These are phyloP conservation scores for Phytophthora nicotianae DNA, from an alignment of 352 stramenopile species.

Conservation along the genomic window DNA sequence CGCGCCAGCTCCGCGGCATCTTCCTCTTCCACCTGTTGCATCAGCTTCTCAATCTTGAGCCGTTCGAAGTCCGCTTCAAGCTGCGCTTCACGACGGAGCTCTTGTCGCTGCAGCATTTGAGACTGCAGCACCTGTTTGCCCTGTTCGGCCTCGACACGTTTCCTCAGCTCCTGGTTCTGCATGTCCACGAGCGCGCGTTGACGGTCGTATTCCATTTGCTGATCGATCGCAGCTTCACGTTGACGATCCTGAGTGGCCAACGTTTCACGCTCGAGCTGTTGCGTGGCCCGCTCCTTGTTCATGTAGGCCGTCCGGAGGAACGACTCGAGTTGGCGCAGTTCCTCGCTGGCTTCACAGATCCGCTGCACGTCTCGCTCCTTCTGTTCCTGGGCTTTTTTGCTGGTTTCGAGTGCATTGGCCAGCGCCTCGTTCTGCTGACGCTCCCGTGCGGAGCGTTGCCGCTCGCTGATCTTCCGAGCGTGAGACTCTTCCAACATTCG, in stretches of 20 bases:
- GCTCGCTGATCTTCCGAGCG: constrained; percentile 14
- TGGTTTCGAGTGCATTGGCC: constrained; percentile 70
- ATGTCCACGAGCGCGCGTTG: constrained; percentile 78
- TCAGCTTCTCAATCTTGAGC: constrained; percentile 84
- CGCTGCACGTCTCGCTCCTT: constrained; percentile 88
- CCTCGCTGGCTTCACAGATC: constrained; percentile 91
- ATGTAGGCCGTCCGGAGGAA: constrained; percentile 94
- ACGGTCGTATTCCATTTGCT: constrained; percentile 93
- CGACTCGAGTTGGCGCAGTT: constrained; percentile 89
- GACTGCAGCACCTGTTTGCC: constrained; percentile 70
- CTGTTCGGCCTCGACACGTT: constrained; percentile 71
- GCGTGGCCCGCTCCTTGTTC: constrained; percentile 91
- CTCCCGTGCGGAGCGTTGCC: constrained; percentile 43
- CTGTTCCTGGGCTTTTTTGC: constrained; percentile 66
- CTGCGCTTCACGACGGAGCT: constrained; percentile 67
- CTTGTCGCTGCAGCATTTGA: constrained; percentile 74
- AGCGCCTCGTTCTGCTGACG: constrained; percentile 78
- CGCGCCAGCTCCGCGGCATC: constrained; percentile 78
- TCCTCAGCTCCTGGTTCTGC: constrained; percentile 59
- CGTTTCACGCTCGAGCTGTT: constrained; percentile 90
- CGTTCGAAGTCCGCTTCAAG: constrained; percentile 78
- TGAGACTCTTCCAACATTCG: constrained; percentile 66
- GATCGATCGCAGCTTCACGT: constrained; percentile 88
- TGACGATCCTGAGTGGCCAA: constrained; percentile 71
- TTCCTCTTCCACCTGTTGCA: constrained; percentile 87